phyloP scores from a whole-genome alignment of 73 alveolate genomes.

The Paramecium tetraurelia region DNA sequence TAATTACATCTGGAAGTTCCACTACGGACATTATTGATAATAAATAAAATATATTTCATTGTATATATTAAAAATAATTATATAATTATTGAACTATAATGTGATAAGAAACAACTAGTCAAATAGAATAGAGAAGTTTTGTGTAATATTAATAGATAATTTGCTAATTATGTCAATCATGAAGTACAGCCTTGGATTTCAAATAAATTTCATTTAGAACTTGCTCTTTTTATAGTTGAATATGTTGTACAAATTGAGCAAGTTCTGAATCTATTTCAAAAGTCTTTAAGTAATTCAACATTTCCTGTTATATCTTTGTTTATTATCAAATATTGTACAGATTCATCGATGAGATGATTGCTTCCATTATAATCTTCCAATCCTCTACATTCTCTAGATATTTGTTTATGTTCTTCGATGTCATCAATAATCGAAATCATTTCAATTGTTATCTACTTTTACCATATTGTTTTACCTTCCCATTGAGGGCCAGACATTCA shows the following conservation, averaged over 20 bases:
- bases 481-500: constrained; percentile 11
- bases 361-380: background rate
- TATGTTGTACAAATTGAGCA: background rate
- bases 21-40: background rate
- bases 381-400: background rate
- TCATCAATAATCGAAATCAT: background rate
- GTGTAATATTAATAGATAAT: background rate
- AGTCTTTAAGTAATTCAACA: background rate
- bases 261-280: background rate
- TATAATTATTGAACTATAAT: background rate
- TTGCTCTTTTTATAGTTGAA: background rate
- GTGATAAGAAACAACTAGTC: too few relatives aligned
- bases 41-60: background rate
- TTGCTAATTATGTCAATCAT: background rate
- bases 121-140: background rate
- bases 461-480: background rate
- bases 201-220: background rate
- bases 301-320: background rate
- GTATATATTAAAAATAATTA: too few relatives aligned
- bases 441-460: background rate
- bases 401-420: background rate
- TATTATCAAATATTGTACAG: background rate
- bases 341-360: background rate
- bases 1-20: constrained; percentile 36
- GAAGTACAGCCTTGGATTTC: background rate